Evolutionary conservation across 768 basidiomycete species (phyloP), one percentile per base, ranked within the genome.

Genomic region (Gymnopilus junonius): DNA sequence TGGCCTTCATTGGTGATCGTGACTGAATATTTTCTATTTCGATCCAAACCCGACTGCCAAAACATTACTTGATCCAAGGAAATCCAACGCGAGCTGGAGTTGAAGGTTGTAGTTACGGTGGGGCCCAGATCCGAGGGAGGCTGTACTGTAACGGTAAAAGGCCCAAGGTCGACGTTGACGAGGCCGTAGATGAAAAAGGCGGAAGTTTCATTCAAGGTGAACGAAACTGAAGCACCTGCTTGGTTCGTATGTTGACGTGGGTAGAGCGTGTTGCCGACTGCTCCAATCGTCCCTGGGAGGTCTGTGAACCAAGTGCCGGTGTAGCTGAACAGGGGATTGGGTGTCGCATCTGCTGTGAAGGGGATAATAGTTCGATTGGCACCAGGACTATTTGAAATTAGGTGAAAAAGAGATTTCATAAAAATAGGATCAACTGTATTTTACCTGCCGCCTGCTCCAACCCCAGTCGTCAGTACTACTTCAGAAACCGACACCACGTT

Each of bases 151-250:
- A 62, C 60, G 32, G 15, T 43, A 20, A 61, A 65, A 10, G 46
- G 40, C 8, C 56, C 60, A 27, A 61, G 61, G 15, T 59, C 43
- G 17, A 45, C 12, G 29, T 65, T 65, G 35, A 65, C 64, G 20
- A 58, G 60, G 20, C 64, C 61, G 37, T 61, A 40, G 5, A 65
- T 50, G n/a, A 58, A 65, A 40, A 65, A 65, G 8, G 60, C 64
- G 27, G 42, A 61, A 3, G 64, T 58, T 7, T 61, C 51, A 6
- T 55, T 50, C 17, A 65, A 27, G 17, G 55, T 25, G n/a, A 65
- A 65, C 1, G 64, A 50, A 11, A 65, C 43, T 3, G 55, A 29
- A 7, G 64, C 60, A 29, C 61, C 64, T 1, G 40, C 21, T 17
- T 37, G 20, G 4, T n/a, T 3, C 10, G 64, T 65, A 17, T 57